Conservation (phyloP, 2,329 filamentous ascomycete species). For the Knoxdaviesia proteae region DNA sequence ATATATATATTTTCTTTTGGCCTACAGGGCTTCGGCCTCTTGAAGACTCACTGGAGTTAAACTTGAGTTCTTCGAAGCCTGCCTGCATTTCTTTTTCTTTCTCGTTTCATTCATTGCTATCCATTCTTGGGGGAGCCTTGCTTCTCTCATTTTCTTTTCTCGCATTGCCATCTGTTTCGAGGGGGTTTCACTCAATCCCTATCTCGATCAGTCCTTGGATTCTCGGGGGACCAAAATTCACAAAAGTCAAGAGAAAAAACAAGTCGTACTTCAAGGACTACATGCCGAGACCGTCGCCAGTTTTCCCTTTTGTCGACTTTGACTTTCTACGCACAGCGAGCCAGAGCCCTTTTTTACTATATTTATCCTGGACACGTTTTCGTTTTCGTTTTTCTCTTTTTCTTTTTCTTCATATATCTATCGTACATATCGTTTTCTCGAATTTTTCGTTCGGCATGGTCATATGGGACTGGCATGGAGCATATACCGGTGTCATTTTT, state of each 20-base stretch:
- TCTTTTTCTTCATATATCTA: background rate
- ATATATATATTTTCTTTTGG: background rate
- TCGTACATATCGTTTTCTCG: background rate
- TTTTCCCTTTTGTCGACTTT: background rate
- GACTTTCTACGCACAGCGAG: background rate
- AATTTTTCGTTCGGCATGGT: background rate
- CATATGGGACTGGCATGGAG: no score
- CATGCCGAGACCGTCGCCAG: background rate
- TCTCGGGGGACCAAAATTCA: background rate
- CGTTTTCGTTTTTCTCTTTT: conserved; percentile 1
- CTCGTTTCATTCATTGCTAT: background rate
- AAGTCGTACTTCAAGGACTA: background rate
- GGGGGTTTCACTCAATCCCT: background rate
- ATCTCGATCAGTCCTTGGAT: background rate
- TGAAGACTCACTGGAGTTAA: background rate
- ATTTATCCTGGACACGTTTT: background rate
- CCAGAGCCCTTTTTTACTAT: background rate
- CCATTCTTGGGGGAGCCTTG: background rate
- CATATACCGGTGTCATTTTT: background rate
- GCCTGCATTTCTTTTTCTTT: background rate
- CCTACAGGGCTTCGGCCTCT: no score
- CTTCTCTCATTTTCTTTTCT: no score
- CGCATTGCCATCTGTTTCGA: no score
- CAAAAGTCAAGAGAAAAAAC: background rate
- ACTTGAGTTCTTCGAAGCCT: background rate